Base-by-base conservation (phyloP, 805 yeast species). In the Ogataea chonburiensis region DNA sequence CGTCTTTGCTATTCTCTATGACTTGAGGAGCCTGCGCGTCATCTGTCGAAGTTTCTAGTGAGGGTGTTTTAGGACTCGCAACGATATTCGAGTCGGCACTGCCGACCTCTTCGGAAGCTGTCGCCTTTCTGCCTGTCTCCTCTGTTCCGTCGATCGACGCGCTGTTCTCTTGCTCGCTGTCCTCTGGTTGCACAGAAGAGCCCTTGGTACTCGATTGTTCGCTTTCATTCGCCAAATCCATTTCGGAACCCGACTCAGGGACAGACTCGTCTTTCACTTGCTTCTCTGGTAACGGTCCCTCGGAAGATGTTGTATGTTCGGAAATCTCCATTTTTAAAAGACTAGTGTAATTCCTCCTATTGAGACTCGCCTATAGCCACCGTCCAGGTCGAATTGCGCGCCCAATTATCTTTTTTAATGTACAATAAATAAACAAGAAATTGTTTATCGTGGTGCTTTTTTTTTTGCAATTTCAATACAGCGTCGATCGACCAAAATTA, bases 1-100 rank as follows among this genome's bases (percentile, higher is more conserved):
- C 49, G 40, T 50, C 46, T 25, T 41, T 56, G 23, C 51, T 40
- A 16, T 21, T 7, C 5, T 19, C 26, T 15, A 20, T 32, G 20
- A 17, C 17, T 17, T 10, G 8, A 4, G n/a, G 15, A 12, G n/a
- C 27, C 14, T 24, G 27, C n/a, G 13, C 27, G 13, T n/a, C n/a
- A n/a, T n/a, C n/a, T n/a, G n/a, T n/a, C n/a, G 27, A 24, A 7
- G 7, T 10, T 19, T 19, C 22, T 7, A 19, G 22, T 7, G 22
- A 7, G 10, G 27, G 13, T 8, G 14, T 16, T 24, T 33, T 36
- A 27, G 31, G 11, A 12, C 17, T n/a, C 7, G 23, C 17, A 12
- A 28, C 19, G 18, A 28, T 28, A 28, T 19, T 28, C 9, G 31
- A 18, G 15, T 28, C 31, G 12, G n/a, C n/a, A n/a, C n/a, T n/a